Evolutionary conservation across 495 filamentous ascomycete genomes (phyloP).

Genomic region (Neurospora sp.): DNA sequence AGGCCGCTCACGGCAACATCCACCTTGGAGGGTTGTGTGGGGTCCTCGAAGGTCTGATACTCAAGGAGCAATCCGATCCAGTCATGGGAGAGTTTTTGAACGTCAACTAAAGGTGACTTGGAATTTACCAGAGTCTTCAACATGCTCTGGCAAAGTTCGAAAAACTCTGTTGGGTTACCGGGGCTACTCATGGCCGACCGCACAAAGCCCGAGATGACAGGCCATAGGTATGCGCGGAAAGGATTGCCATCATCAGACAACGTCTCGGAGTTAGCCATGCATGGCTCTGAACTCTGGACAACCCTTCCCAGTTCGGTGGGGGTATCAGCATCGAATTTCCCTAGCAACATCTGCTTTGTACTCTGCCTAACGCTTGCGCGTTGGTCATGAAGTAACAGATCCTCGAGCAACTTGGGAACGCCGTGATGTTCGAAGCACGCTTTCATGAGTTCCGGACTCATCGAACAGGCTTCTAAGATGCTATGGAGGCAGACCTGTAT

Average conservation of each 20-base stretch:
- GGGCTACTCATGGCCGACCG: slow-evolving; percentile 23
- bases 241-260: background rate
- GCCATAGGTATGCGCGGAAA: slow-evolving; percentile 39
- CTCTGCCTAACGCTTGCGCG: slow-evolving; percentile 30
- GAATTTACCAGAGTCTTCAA: slow-evolving; percentile 47
- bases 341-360: slow-evolving; percentile 27
- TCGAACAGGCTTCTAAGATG: slow-evolving; percentile 54
- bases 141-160: slow-evolving; percentile 34
- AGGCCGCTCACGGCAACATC: slow-evolving; percentile 41
- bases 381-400: slow-evolving; percentile 33
- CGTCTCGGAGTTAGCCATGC: background rate
- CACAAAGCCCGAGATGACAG: slow-evolving; percentile 33
- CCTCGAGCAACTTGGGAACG: slow-evolving; percentile 21
- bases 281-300: background rate
- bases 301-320: background rate
- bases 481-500: slow-evolving; percentile 47
- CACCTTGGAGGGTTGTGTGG: slow-evolving; percentile 38
- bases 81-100: slow-evolving; percentile 19
- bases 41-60: slow-evolving; percentile 29
- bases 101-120: slow-evolving; percentile 38
- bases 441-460: slow-evolving; percentile 49
- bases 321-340: slow-evolving; percentile 8
- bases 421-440: slow-evolving; percentile 35
- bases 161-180: slow-evolving; percentile 34
- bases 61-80: slow-evolving; percentile 15